phyloP scores from a whole-genome alignment of 2,329 filamentous ascomycete genomes.

The Diplodia corticola region DNA sequence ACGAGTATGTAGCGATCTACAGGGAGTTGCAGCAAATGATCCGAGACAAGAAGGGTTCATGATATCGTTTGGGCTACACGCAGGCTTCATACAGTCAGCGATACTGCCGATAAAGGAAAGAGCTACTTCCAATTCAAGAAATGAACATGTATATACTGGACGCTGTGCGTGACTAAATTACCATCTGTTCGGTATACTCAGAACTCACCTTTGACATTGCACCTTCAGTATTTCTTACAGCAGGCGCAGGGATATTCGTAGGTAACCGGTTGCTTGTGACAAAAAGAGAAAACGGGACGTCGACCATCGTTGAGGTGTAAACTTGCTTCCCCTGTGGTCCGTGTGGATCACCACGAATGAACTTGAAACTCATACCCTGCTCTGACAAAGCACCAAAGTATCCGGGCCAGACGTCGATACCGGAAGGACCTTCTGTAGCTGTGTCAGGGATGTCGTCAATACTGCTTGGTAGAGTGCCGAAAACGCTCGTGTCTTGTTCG shows the following conservation, averaged over 20 bases:
- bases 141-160: not conserved
- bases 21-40: not conserved
- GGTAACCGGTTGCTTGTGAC: not conserved
- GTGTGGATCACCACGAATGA: not conserved
- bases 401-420: constrained; percentile 26
- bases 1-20: not conserved
- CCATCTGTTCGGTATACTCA: not conserved
- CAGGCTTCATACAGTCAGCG: not conserved
- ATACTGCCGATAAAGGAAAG: not conserved
- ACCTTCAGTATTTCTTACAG: too few relatives aligned
- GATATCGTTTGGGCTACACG: not conserved
- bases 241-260: too few relatives aligned
- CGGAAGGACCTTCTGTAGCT: constrained; percentile 22
- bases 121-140: not conserved
- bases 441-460: constrained; percentile 39
- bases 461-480: constrained; percentile 48
- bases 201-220: constrained; percentile 9
- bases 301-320: not conserved
- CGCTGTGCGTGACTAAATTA: not conserved
- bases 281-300: constrained; percentile 5
- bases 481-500: not conserved
- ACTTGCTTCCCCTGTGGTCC: too few relatives aligned
- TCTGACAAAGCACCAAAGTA: constrained; percentile 66
- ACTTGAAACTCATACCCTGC: constrained; percentile 46
- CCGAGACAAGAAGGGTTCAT: not conserved